phyloP scores from a whole-genome alignment of 768 basidiomycete species.

The Tricholoma sp. region DNA sequence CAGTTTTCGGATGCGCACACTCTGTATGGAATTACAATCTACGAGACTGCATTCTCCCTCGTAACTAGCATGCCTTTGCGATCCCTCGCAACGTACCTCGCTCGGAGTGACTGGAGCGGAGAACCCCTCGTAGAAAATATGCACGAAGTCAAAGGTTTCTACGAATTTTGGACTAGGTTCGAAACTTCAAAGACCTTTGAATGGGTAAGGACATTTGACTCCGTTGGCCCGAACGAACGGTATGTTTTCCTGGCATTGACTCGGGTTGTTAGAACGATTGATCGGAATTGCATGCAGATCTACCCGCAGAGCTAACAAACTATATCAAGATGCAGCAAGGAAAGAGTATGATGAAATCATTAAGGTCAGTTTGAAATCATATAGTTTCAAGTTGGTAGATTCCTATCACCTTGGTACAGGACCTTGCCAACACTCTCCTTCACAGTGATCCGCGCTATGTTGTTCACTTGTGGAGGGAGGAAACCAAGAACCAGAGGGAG shows the following conservation, averaged over 20 bases:
- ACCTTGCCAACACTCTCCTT: conserved; percentile 2
- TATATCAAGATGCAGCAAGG: conserved; percentile 1
- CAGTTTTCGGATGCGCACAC: conserved; percentile 14
- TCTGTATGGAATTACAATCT: too few relatives aligned
- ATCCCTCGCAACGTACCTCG: too few relatives aligned
- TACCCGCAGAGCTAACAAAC: conserved; percentile 3
- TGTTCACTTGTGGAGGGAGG: conserved; percentile 1
- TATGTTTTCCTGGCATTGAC: conserved; percentile 7
- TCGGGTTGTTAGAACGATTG: background rate
- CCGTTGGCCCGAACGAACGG: background rate
- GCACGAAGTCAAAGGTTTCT: conserved; percentile 17
- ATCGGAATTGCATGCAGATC: background rate
- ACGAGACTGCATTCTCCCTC: too few relatives aligned
- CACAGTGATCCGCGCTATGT: conserved; percentile 11
- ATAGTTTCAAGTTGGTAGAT: background rate
- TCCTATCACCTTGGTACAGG: background rate
- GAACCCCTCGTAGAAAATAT: background rate
- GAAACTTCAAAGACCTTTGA: conserved; percentile 20
- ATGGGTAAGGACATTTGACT: conserved; percentile 15
- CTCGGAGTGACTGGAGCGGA: conserved; percentile 12
- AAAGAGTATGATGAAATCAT: conserved; percentile 10
- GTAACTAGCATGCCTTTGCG: too few relatives aligned
- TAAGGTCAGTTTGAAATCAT: conserved; percentile 4
- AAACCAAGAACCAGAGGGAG: too few relatives aligned
- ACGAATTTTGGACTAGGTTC: conserved; percentile 19